A percentile compares a stretch with the other conserved stretches of the same genome.
phyloP scores from a whole-genome alignment of 768 basidiomycete genomes.

The Mycena amicta region DNA sequence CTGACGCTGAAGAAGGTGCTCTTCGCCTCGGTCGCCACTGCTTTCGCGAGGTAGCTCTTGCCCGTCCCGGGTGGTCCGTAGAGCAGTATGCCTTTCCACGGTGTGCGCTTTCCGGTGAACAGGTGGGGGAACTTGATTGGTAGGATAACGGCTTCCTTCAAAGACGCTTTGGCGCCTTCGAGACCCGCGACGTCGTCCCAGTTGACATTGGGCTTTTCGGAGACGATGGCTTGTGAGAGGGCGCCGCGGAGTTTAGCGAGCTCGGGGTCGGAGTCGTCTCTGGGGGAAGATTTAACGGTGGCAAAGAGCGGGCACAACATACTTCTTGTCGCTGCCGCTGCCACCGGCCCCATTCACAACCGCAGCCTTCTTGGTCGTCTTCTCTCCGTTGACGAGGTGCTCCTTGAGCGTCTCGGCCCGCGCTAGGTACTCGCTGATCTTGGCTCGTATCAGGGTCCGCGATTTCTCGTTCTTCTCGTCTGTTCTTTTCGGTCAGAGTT shows the following conservation, averaged over 20 bases:
- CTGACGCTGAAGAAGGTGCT: constrained; percentile 98
- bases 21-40: constrained; percentile 98
- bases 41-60: constrained; percentile 95
- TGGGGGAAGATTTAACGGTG: constrained; percentile 5
- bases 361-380: constrained; percentile 61
- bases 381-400: constrained; percentile 66
- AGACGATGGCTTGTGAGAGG: constrained; percentile 82
- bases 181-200: constrained; percentile 99
- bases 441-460: constrained; percentile 79
- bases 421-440: constrained; percentile 89
- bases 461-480: constrained; percentile 96
- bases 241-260: constrained; percentile 95
- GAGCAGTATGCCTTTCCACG: constrained; percentile 93
- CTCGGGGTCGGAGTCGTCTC: constrained; percentile 87
- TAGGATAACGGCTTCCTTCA: constrained; percentile 99
- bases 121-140: constrained; percentile 99
- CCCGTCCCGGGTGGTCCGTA: constrained; percentile 99
- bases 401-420: constrained; percentile 92
- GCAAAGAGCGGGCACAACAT: constrained; percentile 21
- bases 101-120: constrained; percentile 97
- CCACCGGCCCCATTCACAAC: constrained; percentile 51
- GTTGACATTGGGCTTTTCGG: constrained; percentile 92
- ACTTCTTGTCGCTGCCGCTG: constrained; percentile 51
- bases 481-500: too few species aligned
- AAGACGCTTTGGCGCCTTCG: constrained; percentile 89